Evolutionary conservation across 805 yeast genomes (phyloP).

Genomic region (Spathaspora boniae): DNA sequence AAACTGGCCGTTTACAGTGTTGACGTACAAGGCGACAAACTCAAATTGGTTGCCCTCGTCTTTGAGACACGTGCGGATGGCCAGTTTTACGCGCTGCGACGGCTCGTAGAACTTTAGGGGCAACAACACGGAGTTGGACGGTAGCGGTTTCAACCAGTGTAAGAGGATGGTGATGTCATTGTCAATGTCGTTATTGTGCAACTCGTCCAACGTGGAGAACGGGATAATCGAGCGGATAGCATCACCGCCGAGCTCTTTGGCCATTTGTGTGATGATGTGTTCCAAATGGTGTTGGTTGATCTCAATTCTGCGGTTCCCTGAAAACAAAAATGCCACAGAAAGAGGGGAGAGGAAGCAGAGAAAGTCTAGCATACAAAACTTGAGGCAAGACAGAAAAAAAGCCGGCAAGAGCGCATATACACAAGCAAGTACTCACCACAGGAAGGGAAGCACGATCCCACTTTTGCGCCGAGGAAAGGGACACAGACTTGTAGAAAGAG

Average conservation of each 20-base stretch:
- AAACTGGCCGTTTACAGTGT: slow-evolving; percentile 26
- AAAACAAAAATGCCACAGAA: not conserved
- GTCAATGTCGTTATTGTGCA: slow-evolving; percentile 22
- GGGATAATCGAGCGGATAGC: slow-evolving; percentile 14
- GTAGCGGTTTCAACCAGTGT: slow-evolving; percentile 30
- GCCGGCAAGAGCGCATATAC: no score
- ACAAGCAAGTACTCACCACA: no score
- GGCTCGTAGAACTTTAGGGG: slow-evolving; percentile 16
- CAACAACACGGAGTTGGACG: slow-evolving; percentile 14
- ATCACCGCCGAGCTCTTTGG: slow-evolving; percentile 9
- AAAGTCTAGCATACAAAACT: not conserved
- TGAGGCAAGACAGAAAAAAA: not conserved
- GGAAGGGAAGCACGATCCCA: no score
- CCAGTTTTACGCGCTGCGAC: slow-evolving; percentile 31
- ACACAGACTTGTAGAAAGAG: not conserved
- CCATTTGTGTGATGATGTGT: not conserved
- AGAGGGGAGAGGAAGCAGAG: not conserved
- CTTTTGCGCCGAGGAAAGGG: not conserved
- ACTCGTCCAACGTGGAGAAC: slow-evolving; percentile 12
- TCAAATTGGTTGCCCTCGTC: slow-evolving; percentile 29
- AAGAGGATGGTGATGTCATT: slow-evolving; percentile 33
- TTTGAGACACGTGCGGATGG: slow-evolving; percentile 35
- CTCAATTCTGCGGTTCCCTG: no score
- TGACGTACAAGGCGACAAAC: slow-evolving; percentile 30
- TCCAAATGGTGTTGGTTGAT: not conserved